A percentile compares a stretch with the other conserved stretches of the same genome.
Evolutionary conservation across 2,329 filamentous ascomycete species (phyloP).

Genomic region (Exophiala calicioides): DNA sequence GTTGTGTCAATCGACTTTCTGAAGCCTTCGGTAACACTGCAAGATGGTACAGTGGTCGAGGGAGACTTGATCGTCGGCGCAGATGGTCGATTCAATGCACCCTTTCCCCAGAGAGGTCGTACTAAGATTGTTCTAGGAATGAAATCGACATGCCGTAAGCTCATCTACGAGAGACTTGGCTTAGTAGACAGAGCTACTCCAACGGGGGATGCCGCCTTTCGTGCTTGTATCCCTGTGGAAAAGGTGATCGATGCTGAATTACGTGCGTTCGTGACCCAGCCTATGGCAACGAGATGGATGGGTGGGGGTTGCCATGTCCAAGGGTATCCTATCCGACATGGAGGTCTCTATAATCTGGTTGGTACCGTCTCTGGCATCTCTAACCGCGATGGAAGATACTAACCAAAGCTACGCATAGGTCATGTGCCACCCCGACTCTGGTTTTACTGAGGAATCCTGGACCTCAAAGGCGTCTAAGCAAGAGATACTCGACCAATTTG

Average conservation of each 20-base stretch:
- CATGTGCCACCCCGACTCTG: slow-evolving; percentile 31
- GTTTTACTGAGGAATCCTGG: slow-evolving; percentile 14
- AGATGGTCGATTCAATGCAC: slow-evolving; percentile 27
- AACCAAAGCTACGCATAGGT: slow-evolving; percentile 17
- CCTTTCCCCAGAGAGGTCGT: background rate
- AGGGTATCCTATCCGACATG: slow-evolving; percentile 33
- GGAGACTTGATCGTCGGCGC: slow-evolving; percentile 34
- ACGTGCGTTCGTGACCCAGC: slow-evolving; percentile 29
- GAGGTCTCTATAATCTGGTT: slow-evolving; percentile 35
- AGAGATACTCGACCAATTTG: slow-evolving; percentile 44
- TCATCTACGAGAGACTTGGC: slow-evolving; percentile 17
- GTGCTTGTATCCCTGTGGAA: slow-evolving; percentile 29
- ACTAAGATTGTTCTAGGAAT: slow-evolving; percentile 16
- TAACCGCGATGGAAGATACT: too few relatives aligned
- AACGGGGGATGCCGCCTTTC: slow-evolving; percentile 35
- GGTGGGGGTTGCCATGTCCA: slow-evolving; percentile 34
- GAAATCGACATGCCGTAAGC: slow-evolving; percentile 30
- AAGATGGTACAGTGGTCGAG: slow-evolving; percentile 19
- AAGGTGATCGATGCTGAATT: slow-evolving; percentile 33
- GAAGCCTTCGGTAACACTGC: slow-evolving; percentile 26
- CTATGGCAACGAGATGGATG: slow-evolving; percentile 34
- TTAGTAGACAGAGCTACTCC: slow-evolving; percentile 21
- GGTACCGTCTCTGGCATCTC: slow-evolving; percentile 20
- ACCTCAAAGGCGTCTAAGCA: background rate
- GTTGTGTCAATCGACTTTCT: slow-evolving; percentile 10